Evolutionary conservation across 192 early-diverging fungal genomes (phyloP).

Genomic region (Gaertneriomyces sp.): DNA sequence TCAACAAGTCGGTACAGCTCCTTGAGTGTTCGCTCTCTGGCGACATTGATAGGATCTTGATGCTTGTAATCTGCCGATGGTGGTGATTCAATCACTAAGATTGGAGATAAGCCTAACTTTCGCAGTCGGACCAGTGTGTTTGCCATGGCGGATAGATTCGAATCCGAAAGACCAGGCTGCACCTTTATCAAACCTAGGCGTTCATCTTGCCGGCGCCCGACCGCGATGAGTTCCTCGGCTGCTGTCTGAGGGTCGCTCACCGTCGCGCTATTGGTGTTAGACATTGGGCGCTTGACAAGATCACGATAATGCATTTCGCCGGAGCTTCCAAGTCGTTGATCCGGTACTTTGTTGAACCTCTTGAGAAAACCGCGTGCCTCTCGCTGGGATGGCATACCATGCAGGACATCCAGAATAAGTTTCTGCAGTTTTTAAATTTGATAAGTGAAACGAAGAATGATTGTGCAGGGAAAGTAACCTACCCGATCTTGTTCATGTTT

Average conservation of each 20-base stretch:
- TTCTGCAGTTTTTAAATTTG: constrained; percentile 33
- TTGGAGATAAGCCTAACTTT: constrained; percentile 59
- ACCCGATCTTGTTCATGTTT: no score
- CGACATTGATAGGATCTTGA: not conserved
- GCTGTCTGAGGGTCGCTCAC: not conserved
- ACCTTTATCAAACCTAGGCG: constrained; percentile 62
- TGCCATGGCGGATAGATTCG: constrained; percentile 40
- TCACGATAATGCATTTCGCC: constrained; percentile 7
- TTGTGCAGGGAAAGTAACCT: no score
- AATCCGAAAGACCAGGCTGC: constrained; percentile 44
- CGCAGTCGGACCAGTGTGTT: constrained; percentile 62
- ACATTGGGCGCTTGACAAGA: not conserved
- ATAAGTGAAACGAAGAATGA: no score
- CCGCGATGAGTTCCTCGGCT: constrained; percentile 6
- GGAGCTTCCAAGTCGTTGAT: not conserved
- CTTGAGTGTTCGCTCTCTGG: constrained; percentile 41
- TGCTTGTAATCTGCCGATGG: not conserved
- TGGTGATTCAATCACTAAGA: constrained; percentile 56
- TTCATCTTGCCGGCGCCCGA: not conserved
- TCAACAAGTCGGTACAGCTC: constrained; percentile 60
- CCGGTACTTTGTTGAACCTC: constrained; percentile 32
- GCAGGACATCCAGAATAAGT: constrained; percentile 60
- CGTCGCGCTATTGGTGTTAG: not conserved
- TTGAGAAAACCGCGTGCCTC: constrained; percentile 64
- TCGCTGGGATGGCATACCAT: constrained; percentile 55